These are phyloP conservation scores for Oryza officinalis DNA, from an alignment of 176 grass and related monocot genomes.

Conservation along the genomic window DNA sequence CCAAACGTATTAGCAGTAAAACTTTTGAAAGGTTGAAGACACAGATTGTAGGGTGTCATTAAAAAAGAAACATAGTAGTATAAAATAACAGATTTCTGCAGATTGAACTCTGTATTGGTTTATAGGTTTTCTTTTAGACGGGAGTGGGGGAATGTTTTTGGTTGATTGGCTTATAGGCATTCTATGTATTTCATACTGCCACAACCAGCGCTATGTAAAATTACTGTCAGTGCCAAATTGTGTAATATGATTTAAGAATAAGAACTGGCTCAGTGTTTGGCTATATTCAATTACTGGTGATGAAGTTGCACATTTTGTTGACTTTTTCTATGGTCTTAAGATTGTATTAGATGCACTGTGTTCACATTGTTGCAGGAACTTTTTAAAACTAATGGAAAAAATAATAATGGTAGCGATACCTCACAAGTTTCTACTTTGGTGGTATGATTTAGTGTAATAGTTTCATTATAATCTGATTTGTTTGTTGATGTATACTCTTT, in stretches of 20 bases:
- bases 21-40: too few relatives aligned
- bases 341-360: background rate
- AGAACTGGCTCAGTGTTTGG: background rate
- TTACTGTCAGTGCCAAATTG: background rate
- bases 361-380: background rate
- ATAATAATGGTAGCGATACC: background rate
- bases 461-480: constrained; percentile 10
- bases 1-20: too few relatives aligned
- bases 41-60: too few relatives aligned
- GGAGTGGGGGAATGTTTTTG: background rate
- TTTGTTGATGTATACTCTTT: constrained; percentile 2
- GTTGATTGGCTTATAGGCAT: background rate
- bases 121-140: background rate
- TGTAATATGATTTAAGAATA: background rate
- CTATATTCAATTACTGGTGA: background rate
- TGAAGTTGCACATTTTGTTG: background rate
- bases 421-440: background rate
- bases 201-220: background rate
- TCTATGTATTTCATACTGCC: background rate
- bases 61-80: too few relatives aligned
- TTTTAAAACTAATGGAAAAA: background rate
- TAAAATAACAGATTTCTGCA: too few relatives aligned
- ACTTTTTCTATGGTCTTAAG: too few relatives aligned
- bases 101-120: too few relatives aligned
- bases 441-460: background rate